Evolutionary conservation across 345 rosid species (phyloP).

Genomic region (Hibiscus mutabilis): DNA sequence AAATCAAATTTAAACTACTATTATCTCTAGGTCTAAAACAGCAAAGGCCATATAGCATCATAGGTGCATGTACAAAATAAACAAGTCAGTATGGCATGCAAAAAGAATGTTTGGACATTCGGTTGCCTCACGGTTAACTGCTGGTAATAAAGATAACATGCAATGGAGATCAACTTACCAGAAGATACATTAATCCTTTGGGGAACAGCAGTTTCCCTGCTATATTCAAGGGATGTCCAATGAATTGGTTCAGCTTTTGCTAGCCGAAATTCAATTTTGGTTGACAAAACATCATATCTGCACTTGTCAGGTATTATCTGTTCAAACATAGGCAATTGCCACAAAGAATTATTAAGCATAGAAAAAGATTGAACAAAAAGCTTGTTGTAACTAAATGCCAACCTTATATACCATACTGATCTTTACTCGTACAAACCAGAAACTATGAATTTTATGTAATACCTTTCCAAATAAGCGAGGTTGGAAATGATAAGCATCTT

Average conservation of each 20-base stretch:
- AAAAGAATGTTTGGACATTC: not conserved
- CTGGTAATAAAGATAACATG: not conserved
- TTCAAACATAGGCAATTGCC: constrained; percentile 13
- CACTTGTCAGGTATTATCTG: constrained; percentile 78
- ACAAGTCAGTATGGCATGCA: not conserved
- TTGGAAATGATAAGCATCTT: constrained; percentile 68
- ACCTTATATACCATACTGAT: not conserved
- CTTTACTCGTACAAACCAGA: not conserved
- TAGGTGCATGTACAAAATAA: not conserved
- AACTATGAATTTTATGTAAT: not conserved
- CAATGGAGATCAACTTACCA: constrained; percentile 25
- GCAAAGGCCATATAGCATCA: not conserved
- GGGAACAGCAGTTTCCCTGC: constrained; percentile 34
- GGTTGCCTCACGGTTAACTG: not conserved
- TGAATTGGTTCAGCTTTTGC: constrained; percentile 67
- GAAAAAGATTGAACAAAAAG: not conserved
- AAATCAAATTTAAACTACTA: not conserved
- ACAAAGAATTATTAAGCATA: constrained; percentile 1
- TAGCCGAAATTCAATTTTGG: constrained; percentile 80
- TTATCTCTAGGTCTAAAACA: not conserved
- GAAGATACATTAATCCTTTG: constrained; percentile 31
- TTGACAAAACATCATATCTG: constrained; percentile 56
- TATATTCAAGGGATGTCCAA: constrained; percentile 81
- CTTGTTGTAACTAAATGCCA: not conserved
- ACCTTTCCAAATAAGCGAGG: constrained; percentile 94